Evolutionary conservation across 129 eudicot genomes (phyloP), one percentile per base, ranked within the genome.

Genomic region (Chrysanthemum makinoi): DNA sequence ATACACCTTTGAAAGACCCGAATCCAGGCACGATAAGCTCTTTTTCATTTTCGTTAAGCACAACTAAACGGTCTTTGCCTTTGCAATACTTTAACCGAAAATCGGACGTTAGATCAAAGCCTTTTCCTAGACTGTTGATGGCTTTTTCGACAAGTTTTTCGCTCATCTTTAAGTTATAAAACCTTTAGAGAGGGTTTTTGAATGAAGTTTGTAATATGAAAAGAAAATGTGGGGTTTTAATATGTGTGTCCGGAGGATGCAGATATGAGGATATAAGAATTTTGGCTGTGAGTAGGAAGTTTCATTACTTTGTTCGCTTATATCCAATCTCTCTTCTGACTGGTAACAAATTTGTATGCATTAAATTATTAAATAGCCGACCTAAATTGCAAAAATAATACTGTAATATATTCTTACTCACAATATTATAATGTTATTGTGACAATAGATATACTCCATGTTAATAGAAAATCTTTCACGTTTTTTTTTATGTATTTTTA

Each of bases 41-140:
- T 24, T 72, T 65, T 2, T 78, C 81, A 1, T 75, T 60, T 57
- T 87, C 91, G 80, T 85, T 85, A 11, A 93, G 82, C 30, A 79
- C 14, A 48, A 93, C 82, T 17, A 93, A 69, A 47, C 90, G 85
- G 5, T 85, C 76, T 11, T 87, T 69, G 10, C 95, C 98, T 79
- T 93, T 89, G 81, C 96, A 87, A 65, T 79, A 93, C 79, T 93
- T 93, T 16, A 93, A 82, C 46, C 98, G 91, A 35, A 93, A 93
- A 86, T 93, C 98, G 0, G 91, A 89, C 0, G 96, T 80, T 82
- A 93, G 54, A 70, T 93, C 98, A 55, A 93, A 89, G 54, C 98
- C 98, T 89, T 83, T 93, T 56, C 98, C 98, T 51, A 93, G 89
- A 72, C 95, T 85, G 51, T 66, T 70, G 1, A 93, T 68, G 74